Evolutionary conservation across 2,329 filamentous ascomycete genomes (phyloP), one percentile per base, ranked within the genome.

Genomic region (Fusarium sp.): DNA sequence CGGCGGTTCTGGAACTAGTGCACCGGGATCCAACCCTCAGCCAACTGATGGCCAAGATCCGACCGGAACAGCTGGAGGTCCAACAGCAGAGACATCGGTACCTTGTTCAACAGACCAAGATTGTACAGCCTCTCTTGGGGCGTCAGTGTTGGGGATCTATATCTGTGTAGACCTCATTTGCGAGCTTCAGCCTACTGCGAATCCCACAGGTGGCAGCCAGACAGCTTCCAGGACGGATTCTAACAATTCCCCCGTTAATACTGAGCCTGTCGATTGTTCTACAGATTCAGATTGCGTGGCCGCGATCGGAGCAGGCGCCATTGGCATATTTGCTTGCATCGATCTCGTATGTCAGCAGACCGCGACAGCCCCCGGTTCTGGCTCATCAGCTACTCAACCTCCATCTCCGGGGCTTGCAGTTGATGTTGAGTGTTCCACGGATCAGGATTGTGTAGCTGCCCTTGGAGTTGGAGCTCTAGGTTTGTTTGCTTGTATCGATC

Each of bases 161-260:
- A 49, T 34, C 7, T 63, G 60, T 6, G 60, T 63, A 15, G 57
- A 62, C 26, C 43, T 57, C 15, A 21, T 62, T 28, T 63, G 60
- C 8, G 49, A 62, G 47, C 39, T 62, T 22, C 59, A 62, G 6
- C 59, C 42, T 9, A 55, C 57, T 6, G 2, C 47, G 2, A 34
- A 34, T 11, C 33, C 46, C 4, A 19, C 45, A 3, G n/a, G 21
- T 36, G 46, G 17, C n/a, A 33, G 13, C 1, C 22, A 6, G n/a
- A 26, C 34, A 38, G 24, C 59, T 28, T 64, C 44, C 3, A 15
- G n/a, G 17, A 64, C 61, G 10, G 52, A 22, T 10, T 22, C 45
- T 4, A 31, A 24, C 3, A 6, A 3, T 5, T 17, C 15, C 5
- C 36, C 53, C 4, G 33, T 45, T 2, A 36, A 28, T 4, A 42